Evolutionary conservation across 768 basidiomycete species (phyloP).

Genomic region (Leucogyrophana mollusca): DNA sequence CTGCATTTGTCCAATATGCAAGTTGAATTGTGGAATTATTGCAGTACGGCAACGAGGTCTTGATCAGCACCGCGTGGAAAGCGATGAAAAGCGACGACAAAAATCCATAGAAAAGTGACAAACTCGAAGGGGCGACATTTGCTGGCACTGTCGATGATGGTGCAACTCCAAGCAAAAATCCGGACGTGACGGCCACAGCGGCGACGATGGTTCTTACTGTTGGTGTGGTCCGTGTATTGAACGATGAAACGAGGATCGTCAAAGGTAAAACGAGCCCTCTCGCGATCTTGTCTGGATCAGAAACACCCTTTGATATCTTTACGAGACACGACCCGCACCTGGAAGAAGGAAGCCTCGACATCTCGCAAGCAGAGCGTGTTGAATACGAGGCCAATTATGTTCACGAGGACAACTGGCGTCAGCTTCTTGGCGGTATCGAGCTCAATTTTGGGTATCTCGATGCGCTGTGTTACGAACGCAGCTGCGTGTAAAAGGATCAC

Average conservation of each 20-base stretch:
- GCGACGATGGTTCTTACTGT: conserved; percentile 54
- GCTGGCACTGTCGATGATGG: conserved; percentile 49
- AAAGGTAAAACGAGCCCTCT: conserved; percentile 81
- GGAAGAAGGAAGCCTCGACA: conserved; percentile 82
- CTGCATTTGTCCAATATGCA: conserved; percentile 77
- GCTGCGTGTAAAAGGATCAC: conserved; percentile 61
- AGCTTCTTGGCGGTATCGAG: conserved; percentile 55
- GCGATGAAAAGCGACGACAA: conserved; percentile 76
- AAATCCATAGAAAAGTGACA: conserved; percentile 68
- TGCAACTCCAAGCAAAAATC: conserved; percentile 75
- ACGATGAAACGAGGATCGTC: conserved; percentile 72
- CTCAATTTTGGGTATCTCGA: conserved; percentile 60
- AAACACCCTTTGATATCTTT: conserved; percentile 1
- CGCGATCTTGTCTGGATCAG: conserved; percentile 56
- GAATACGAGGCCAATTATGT: conserved; percentile 75
- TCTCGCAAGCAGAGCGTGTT: conserved; percentile 76
- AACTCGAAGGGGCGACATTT: conserved; percentile 43
- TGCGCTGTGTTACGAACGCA: conserved; percentile 43
- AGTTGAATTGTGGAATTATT: conserved; percentile 71
- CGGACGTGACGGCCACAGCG: conserved; percentile 63
- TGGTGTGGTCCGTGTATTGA: conserved; percentile 54
- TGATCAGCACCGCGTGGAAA: conserved; percentile 73
- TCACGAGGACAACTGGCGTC: conserved; percentile 61
- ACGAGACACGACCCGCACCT: conserved; percentile 39
- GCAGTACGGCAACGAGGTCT: conserved; percentile 64